Evolutionary conservation across 164 flowering plant genomes (phyloP), one percentile per base, ranked within the genome.

Genomic region (Piper betle): DNA sequence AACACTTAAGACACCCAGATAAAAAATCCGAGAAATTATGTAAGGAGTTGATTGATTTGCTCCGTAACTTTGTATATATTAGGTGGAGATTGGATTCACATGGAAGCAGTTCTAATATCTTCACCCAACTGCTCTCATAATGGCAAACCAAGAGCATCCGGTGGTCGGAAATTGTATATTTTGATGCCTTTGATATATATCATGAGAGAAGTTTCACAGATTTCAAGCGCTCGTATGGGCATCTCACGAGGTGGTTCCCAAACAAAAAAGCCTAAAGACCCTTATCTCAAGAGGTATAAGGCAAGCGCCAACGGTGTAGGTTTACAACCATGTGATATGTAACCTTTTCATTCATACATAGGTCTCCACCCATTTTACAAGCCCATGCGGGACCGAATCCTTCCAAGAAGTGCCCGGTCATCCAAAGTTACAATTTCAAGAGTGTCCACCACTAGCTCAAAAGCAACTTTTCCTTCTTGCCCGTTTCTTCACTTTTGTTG

Each of bases 261-360:
- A 37, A 56, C 33, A 39, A 6, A 60, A 57, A 65, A 58, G 50
- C 20, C 39, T n/a, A 12, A 11, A 54, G 37, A 40, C 59, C 37
- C n/a, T 37, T 68, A 53, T 54, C 52, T 38, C 33, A 58, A 50
- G 59, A 9, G 43, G 20, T 12, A 41, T 59, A 61, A 41, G 18
- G 62, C 55, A 50, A 37, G 55, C 37, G 37, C 38, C 57, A 25
- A 46, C 55, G 64, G 63, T 69, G 63, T 38, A 40, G 57, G 64
- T 4, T 69, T n/a, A 58, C 62, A 52, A 58, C 62, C 70, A 71
- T 71, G 73, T 71, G 73, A 71, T 8, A 48, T 53, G 33, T 25
- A 25, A 53, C 33, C 63, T 20, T 54, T 15, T 42, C 57, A 10
- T 8, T 10, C 53, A 37, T 16, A 15, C 41, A 8, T 19, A n/a